These are phyloP conservation scores for Daldinia bambusicola DNA, from an alignment of 495 filamentous ascomycete species.

Conservation along the genomic window DNA sequence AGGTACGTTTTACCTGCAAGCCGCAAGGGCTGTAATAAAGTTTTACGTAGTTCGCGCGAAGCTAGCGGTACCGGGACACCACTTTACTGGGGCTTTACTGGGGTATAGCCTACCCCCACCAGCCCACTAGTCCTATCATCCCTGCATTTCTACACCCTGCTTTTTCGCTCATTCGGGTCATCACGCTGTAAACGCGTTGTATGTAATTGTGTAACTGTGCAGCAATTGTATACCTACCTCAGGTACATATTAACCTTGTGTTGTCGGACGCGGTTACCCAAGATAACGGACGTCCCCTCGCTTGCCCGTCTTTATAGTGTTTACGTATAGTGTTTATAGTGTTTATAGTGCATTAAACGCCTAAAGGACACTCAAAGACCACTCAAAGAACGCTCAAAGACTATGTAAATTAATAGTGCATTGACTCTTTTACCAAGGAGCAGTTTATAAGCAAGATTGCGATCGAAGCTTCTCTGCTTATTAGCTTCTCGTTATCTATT, in stretches of 20 bases:
- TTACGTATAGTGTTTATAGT: conserved; percentile 1
- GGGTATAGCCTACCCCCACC: conserved; percentile 27
- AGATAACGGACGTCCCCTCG: conserved; percentile 28
- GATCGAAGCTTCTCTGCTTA: conserved; percentile 22
- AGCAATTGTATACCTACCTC: not conserved
- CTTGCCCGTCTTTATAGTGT: conserved; percentile 4
- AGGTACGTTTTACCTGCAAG: not conserved
- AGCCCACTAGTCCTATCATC: conserved; percentile 1
- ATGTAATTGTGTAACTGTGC: not conserved
- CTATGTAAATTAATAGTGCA: conserved; percentile 17
- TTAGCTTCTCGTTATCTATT: conserved; percentile 23
- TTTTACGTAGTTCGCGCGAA: conserved; percentile 12
- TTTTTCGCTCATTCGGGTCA: not conserved
- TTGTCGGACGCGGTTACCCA: conserved; percentile 8
- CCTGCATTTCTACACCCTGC: conserved; percentile 1
- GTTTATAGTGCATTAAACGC: not conserved
- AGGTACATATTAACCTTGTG: not conserved
- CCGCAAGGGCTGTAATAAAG: conserved; percentile 35
- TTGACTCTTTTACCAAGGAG: conserved; percentile 17
- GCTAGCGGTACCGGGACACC: conserved; percentile 30
- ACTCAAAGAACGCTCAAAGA: not conserved
- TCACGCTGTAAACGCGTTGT: conserved; percentile 31
- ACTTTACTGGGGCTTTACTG: not conserved
- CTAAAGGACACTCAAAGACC: not conserved
- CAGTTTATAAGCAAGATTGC: conserved; percentile 15